phyloP scores from a whole-genome alignment of 2,329 filamentous ascomycete genomes.

The Hypoxylon sp. region DNA sequence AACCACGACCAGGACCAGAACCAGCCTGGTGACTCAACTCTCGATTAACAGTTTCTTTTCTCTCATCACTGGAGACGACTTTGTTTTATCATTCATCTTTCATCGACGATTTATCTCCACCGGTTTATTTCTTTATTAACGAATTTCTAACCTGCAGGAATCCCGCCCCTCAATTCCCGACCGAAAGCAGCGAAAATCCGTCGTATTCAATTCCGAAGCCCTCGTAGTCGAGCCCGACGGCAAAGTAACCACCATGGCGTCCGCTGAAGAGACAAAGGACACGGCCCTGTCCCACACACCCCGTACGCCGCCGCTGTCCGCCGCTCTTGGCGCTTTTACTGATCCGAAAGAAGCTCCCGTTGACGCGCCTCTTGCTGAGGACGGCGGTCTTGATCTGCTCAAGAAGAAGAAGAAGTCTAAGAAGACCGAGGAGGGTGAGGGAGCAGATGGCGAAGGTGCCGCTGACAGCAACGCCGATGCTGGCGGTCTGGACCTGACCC shows the following conservation, averaged over 20 bases:
- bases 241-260: slow-evolving; percentile 78
- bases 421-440: slow-evolving; percentile 59
- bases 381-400: slow-evolving; percentile 73
- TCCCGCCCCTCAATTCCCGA: slow-evolving; percentile 50
- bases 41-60: background rate
- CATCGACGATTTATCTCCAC: background rate
- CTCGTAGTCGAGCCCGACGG: slow-evolving; percentile 91
- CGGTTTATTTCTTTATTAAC: background rate
- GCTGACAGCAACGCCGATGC: slow-evolving; percentile 67
- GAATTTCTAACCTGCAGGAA: slow-evolving; percentile 39
- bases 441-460: slow-evolving; percentile 57
- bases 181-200: slow-evolving; percentile 86
- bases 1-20: background rate
- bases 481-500: slow-evolving; percentile 68
- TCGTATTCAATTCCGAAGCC: slow-evolving; percentile 89
- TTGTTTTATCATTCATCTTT: background rate
- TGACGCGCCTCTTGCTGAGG: slow-evolving; percentile 47
- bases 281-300: slow-evolving; percentile 82
- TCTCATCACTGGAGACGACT: background rate
- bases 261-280: slow-evolving; percentile 75
- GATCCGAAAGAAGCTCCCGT: slow-evolving; percentile 54
- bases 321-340: slow-evolving; percentile 64
- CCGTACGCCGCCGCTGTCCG: slow-evolving; percentile 68
- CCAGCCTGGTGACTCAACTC: background rate
- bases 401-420: slow-evolving; percentile 78